Evolutionary conservation across 805 yeast genomes (phyloP), one percentile per base, ranked within the genome.

Genomic region (Saccharomycopsis sp.): DNA sequence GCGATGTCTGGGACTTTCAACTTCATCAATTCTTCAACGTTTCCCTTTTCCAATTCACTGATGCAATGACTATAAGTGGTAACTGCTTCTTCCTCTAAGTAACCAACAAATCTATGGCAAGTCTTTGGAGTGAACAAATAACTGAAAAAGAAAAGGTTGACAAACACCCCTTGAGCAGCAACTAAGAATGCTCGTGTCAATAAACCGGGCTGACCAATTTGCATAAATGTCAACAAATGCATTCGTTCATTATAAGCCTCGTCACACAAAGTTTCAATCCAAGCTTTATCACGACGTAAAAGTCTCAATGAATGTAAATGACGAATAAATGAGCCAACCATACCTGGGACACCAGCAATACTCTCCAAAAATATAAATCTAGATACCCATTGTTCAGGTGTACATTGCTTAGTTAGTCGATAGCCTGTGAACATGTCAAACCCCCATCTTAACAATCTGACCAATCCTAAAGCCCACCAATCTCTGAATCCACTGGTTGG

Each of bases 341-440:
- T 74, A 8, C 89, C 88, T 1, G 89, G 89, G n/a, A 81, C 85
- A 6, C 86, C 88, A 3, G 89, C 89, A 45, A 82, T 70, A 48
- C 79, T 72, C 59, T 81, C 89, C 53, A 81, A 67, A 54, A 82
- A 79, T 31, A 82, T 74, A 45, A 73, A 62, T 43, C 83, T 59
- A 4, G 77, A 72, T 47, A 82, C 54, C 88, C 88, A 82, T 55
- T 77, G 75, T 43, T 65, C 67, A 21, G 72, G 74, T n/a, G n/a
- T n/a, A n/a, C n/a, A n/a, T n/a, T n/a, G n/a, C n/a, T n/a, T n/a
- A 4, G 81, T 75, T 84, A 81, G 76, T 44, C 64, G 71, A 62
- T 81, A 81, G 2, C 85, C 85, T 0, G 88, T 80, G 40, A 68
- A 71, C 16, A 71, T 58, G 57, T 81, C 87, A 58, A 81, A 81